These are phyloP conservation scores for Penicillium hordei DNA, from an alignment of 2,329 filamentous ascomycete species.

Conservation along the genomic window DNA sequence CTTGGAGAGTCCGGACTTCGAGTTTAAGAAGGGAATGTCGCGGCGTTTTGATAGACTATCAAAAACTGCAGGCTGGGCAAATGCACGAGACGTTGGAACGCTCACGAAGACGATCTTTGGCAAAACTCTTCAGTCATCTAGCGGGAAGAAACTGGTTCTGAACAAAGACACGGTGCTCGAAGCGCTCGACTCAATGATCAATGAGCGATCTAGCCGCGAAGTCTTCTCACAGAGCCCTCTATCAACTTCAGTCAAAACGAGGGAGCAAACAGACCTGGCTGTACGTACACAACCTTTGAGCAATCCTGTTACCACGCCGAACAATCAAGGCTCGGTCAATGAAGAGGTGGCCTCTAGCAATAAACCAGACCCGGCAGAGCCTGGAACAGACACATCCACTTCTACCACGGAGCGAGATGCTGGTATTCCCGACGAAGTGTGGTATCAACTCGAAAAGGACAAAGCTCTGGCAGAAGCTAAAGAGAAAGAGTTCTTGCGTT, in stretches of 20 bases:
- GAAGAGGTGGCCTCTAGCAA: neutral
- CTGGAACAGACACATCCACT: neutral
- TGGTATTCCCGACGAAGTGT: constrained; percentile 27
- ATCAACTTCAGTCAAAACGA: neutral
- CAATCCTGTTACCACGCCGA: neutral
- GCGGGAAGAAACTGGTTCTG: neutral
- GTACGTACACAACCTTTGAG: neutral
- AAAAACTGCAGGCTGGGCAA: constrained; percentile 57
- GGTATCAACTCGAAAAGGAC: constrained; percentile 24
- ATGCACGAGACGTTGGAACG: constrained; percentile 61
- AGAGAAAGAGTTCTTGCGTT: neutral
- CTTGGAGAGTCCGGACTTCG: neutral
- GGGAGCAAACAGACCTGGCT: neutral
- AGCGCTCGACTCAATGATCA: constrained; percentile 18
- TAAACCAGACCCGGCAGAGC: neutral
- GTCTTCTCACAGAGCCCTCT: neutral
- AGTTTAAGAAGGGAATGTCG: constrained; percentile 3
- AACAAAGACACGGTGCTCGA: constrained; percentile 11
- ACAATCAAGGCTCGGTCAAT: neutral
- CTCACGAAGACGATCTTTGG: constrained; percentile 55
- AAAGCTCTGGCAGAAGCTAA: neutral
- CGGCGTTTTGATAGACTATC: constrained; percentile 46
- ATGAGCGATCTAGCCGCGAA: constrained; percentile 13
- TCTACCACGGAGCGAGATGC: constrained; percentile 16
- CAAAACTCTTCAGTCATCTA: constrained; percentile 19